Base-by-base conservation (phyloP, 768 basidiomycete species). In the Suillus tomentosus region DNA sequence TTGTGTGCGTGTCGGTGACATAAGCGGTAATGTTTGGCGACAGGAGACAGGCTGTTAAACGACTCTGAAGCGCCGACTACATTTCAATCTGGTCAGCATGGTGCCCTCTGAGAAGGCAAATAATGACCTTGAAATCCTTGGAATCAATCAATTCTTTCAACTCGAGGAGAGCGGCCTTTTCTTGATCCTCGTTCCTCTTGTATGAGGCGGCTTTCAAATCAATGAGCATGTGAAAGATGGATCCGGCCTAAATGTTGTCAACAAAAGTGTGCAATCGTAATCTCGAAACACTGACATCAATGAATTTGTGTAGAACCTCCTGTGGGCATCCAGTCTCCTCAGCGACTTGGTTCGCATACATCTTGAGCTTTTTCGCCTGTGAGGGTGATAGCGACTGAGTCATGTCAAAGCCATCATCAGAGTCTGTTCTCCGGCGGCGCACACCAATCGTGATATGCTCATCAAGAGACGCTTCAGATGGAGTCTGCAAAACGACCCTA, bases 1-100 rank as follows among this genome's bases (percentile, higher is more conserved):
- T 31, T 1, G 14, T 60, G 3, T 64, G 63, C 0, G 47, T 64
- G 3, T 64, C 63, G 0, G 13, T n/a, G 10, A 62, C 61, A 22
- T 62, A 62, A 2, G 34, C 19, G 11, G 61, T 56, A 24, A 62
- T 34, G 47, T 54, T 62, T 13, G 61, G 61, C 15, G 61, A 62
- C 6, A 62, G 15, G 34, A 62, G 34, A 62, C 61, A 62, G 0
- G 39, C 61, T 0, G 51, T 62, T 11, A 62, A n/a, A 15, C 51
- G 19, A 13, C 51, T 42, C 47, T 54, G 50, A 36, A 62, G 50
- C 1, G 31, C 40, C 13, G 51, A 27, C 61, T 62, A 19, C 6
- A 48, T 60, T 48, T 24, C 24, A 5, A 48, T 24, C 48, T 48
- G 0, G 48, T 48, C 48, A 48, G 47, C 10, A 22, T 48, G 47